phyloP scores from a whole-genome alignment of 441 rosid species.

The Populus tomentosa region DNA sequence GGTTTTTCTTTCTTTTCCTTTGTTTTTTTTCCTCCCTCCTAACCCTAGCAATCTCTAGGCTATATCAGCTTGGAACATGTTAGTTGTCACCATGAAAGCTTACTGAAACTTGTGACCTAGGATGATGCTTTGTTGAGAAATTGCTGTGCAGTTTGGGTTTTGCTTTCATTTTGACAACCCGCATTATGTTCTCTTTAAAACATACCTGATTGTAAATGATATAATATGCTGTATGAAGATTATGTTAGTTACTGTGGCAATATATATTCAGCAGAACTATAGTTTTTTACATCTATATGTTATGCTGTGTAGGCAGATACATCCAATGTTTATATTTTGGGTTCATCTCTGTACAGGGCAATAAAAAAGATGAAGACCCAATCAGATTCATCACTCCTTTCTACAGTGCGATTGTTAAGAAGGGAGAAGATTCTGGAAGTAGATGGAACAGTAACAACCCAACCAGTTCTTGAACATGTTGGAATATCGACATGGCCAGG shows the following conservation, averaged over 20 bases:
- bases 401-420: slow-evolving; percentile 50
- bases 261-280: neutral
- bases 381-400: slow-evolving; percentile 79
- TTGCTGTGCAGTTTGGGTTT: neutral
- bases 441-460: slow-evolving; percentile 90
- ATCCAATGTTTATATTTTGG: neutral
- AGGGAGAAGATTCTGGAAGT: slow-evolving; percentile 77
- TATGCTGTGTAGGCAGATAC: neutral
- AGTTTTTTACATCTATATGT: neutral
- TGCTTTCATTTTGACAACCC: neutral
- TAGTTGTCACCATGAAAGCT: slow-evolving; percentile 6
- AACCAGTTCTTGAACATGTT: slow-evolving; percentile 96
- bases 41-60: neutral
- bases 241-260: neutral
- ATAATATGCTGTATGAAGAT: neutral
- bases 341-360: slow-evolving; percentile 39
- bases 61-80: neutral
- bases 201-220: neutral
- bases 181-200: neutral
- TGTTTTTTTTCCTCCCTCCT: too few species aligned
- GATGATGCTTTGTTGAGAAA: slow-evolving; percentile 1
- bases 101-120: neutral
- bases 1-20: neutral
- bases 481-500: slow-evolving; percentile 97
- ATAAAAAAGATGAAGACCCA: slow-evolving; percentile 79